phyloP scores from a whole-genome alignment of 257 asterid genomes.

The Haberlea rhodopensis region DNA sequence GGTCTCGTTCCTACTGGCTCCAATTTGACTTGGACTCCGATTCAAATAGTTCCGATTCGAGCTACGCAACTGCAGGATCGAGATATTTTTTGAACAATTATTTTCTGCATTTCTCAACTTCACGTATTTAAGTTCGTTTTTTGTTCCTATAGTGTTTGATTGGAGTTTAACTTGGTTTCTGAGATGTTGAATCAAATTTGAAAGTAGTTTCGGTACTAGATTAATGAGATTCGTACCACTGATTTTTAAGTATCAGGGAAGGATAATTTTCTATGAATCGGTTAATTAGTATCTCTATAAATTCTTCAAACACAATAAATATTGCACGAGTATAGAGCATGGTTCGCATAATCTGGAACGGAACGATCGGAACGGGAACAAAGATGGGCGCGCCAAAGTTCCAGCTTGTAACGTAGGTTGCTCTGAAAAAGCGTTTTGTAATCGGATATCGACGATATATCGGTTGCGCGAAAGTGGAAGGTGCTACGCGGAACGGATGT shows the following conservation, averaged over 20 bases:
- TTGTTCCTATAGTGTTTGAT: neutral
- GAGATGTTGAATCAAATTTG: too few species aligned
- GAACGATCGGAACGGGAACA: too few species aligned
- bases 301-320: too few species aligned
- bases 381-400: too few species aligned
- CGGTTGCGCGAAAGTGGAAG: too few species aligned
- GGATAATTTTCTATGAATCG: neutral
- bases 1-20: conserved; percentile 62
- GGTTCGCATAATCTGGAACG: too few species aligned
- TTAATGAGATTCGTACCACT: neutral
- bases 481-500: too few species aligned
- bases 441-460: too few species aligned
- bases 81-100: conserved; percentile 4
- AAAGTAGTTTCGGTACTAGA: neutral
- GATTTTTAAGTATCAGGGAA: neutral
- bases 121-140: neutral
- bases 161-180: neutral
- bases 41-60: conserved; percentile 49
- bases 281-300: neutral
- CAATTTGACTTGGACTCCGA: conserved; percentile 50
- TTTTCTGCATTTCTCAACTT: neutral
- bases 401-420: too few species aligned
- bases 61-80: conserved; percentile 52
- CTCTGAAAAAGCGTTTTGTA: too few species aligned
- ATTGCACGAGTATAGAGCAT: too few species aligned